Percentiles rank a stretch among this genome's conserved stretches.
Conservation (phyloP, 2,329 filamentous ascomycete genomes). For the Elsinoe australis region DNA sequence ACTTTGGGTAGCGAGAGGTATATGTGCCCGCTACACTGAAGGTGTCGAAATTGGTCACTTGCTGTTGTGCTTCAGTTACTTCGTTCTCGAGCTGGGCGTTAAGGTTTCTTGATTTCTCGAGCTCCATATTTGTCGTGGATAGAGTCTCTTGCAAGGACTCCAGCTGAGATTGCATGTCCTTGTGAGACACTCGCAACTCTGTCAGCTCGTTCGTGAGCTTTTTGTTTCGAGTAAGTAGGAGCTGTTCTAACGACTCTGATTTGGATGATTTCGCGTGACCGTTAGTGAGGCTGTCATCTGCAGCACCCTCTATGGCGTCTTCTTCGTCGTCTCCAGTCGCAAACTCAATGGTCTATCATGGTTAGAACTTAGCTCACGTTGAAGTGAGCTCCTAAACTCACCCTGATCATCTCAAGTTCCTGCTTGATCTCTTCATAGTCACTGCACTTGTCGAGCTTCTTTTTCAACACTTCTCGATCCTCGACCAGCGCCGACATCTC, state of each 20-base stretch:
- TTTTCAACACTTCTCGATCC: conserved; percentile 71
- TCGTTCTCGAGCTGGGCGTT: conserved; percentile 90
- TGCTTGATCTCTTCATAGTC: conserved; percentile 97
- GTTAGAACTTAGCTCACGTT: too few species aligned
- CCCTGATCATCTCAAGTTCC: conserved; percentile 88
- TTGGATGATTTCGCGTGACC: conserved; percentile 47
- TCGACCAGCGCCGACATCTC: conserved; percentile 66
- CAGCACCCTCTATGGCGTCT: conserved; percentile 49
- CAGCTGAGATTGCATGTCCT: conserved; percentile 76
- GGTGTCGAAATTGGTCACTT: conserved; percentile 78
- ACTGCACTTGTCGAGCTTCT: conserved; percentile 77
- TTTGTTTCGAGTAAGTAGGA: conserved; percentile 88
- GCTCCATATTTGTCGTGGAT: conserved; percentile 71
- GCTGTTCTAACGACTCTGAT: conserved; percentile 76
- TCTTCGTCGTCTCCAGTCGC: conserved; percentile 63
- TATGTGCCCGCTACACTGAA: conserved; percentile 92
- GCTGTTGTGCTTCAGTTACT: conserved; percentile 76
- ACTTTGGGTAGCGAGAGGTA: conserved; percentile 66
- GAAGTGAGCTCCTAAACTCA: conserved; percentile 25
- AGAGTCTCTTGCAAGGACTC: conserved; percentile 77
- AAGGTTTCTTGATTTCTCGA: conserved; percentile 75
- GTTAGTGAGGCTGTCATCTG: conserved; percentile 39
- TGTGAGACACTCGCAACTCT: conserved; percentile 83
- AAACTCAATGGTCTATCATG: conserved; percentile 91
- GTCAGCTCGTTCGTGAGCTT: conserved; percentile 93